phyloP scores from a whole-genome alignment of 2,329 filamentous ascomycete species.

The Stachybotrys echinatus region DNA sequence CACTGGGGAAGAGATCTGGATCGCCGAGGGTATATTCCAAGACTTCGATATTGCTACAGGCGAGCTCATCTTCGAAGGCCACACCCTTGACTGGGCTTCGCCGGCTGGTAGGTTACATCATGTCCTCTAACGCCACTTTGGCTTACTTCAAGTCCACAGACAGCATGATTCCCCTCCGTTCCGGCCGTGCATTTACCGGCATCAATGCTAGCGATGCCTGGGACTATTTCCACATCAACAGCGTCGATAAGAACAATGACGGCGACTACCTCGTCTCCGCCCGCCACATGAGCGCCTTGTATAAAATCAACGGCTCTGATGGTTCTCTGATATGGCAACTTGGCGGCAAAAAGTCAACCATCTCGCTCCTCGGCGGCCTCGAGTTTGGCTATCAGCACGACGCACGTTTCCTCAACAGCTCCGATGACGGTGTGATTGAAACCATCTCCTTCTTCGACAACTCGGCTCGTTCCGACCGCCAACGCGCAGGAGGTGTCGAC shows the following conservation, averaged over 20 bases:
- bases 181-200: constrained; percentile 1
- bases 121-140: too few relatives aligned
- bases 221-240: constrained; percentile 26
- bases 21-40: constrained; percentile 26
- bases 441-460: constrained; percentile 51
- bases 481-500: not conserved
- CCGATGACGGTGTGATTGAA: constrained; percentile 32
- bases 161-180: not conserved
- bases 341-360: constrained; percentile 36
- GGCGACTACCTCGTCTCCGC: constrained; percentile 22
- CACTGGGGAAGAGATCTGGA: constrained; percentile 43
- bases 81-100: constrained; percentile 6
- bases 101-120: too few relatives aligned
- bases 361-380: constrained; percentile 22
- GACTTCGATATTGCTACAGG: constrained; percentile 42
- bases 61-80: constrained; percentile 39
- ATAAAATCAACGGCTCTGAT: constrained; percentile 29
- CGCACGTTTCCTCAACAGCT: constrained; percentile 33
- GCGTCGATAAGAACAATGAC: constrained; percentile 28
- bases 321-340: constrained; percentile 48
- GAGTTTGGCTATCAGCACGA: constrained; percentile 48
- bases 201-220: constrained; percentile 9
- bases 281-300: constrained; percentile 13
- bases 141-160: not conserved
- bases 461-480: constrained; percentile 13